Evolutionary conservation across 2,329 filamentous ascomycete genomes (phyloP), one percentile per base, ranked within the genome.

Genomic region (Nemania serpens): DNA sequence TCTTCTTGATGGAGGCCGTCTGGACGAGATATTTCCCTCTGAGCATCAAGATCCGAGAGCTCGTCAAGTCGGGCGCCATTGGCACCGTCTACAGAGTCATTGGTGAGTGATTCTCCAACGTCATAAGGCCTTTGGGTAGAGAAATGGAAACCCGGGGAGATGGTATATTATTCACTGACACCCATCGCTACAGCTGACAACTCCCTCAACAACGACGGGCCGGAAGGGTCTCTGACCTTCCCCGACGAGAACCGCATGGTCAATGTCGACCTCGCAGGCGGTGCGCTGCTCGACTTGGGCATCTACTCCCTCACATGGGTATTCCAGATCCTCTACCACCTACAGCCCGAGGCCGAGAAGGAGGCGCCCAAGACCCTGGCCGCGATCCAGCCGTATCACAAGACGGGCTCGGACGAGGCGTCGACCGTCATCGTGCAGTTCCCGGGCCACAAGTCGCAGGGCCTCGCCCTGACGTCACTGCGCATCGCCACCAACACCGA

Each of bases 301-400:
- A 90, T 97, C 75, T 97, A 97, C 79, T 86, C 91, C 48, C 78
- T 97, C 63, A 96, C 91, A 34, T 97, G 93, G 93, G 84, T 95
- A 51, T 96, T 94, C 82, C 91, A 96, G 77, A 89, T 89, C 46
- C 83, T 96, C 29, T 96, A 96, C 77, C 91, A 93, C 75, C 86
- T 90, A 2, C 89, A 93, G 71, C 82, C 88, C 1, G 81, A 87
- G 66, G 82, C 84, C 22, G 79, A 84, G 55, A 90, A 91, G 68
- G 84, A 91, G 74, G 72, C 83, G 1, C 93, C 93, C 5, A 82
- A 79, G 46, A 87, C 95, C 3, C 78, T 87, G 10, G 84, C 88
- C 0, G 85, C 90, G 54, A 86, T 93, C 69, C 86, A 86, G 71
- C 89, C 90, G 72, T 91, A 29, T 29, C 25, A 91, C 75, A 80